Percentiles rank a stretch among this genome's conserved stretches.
phyloP scores from a whole-genome alignment of 768 basidiomycete genomes.

The Lentinus brumalis region DNA sequence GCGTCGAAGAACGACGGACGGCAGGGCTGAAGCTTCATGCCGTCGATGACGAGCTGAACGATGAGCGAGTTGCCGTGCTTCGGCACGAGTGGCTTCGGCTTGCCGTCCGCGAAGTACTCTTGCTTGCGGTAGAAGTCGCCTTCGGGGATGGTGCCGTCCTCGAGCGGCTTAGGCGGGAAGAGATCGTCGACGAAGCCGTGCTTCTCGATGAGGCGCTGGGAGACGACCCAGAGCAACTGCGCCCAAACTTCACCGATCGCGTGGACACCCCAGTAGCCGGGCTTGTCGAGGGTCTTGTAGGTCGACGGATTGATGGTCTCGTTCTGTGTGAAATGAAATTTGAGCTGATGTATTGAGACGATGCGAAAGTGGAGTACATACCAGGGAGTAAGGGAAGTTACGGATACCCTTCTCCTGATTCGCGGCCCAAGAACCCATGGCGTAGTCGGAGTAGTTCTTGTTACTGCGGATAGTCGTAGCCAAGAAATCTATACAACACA shows the following conservation, averaged over 20 bases:
- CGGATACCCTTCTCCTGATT: constrained; percentile 77
- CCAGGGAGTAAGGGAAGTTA: constrained; percentile 83
- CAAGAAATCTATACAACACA: constrained; percentile 58
- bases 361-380: constrained; percentile 28
- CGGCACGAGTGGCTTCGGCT: constrained; percentile 68
- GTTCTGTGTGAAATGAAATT: constrained; percentile 41
- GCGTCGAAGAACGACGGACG: constrained; percentile 89
- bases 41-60: constrained; percentile 83
- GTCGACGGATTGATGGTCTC: constrained; percentile 80
- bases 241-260: constrained; percentile 97
- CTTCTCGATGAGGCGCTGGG: constrained; percentile 73
- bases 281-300: constrained; percentile 93
- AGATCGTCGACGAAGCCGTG: constrained; percentile 79
- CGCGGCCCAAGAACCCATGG: constrained; percentile 96
- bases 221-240: constrained; percentile 81
- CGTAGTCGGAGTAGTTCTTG: constrained; percentile 70
- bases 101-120: constrained; percentile 38
- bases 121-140: constrained; percentile 74
- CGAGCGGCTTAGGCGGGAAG: constrained; percentile 75
- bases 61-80: constrained; percentile 90
- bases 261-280: constrained; percentile 92
- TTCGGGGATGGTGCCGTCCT: constrained; percentile 61
- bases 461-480: constrained; percentile 87
- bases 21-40: constrained; percentile 95
- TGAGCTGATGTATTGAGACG: background rate